Conservation (phyloP, 768 basidiomycete species). For the Tricholoma terreum region DNA sequence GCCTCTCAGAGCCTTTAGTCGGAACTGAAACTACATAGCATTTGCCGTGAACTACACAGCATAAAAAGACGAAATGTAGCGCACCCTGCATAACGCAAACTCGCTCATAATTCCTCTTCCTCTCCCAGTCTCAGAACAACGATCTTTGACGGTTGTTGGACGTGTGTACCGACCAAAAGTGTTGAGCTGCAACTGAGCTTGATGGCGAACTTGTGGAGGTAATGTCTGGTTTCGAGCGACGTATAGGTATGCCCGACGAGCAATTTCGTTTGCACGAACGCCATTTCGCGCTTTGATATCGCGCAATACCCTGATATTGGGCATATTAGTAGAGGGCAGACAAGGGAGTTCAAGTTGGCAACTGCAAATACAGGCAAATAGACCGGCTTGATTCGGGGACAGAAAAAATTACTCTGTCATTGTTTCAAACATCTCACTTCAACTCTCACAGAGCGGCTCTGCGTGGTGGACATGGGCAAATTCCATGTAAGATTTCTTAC, state of each 20-base stretch:
- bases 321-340: slow-evolving; percentile 23
- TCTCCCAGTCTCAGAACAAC: slow-evolving; percentile 81
- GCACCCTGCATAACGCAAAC: slow-evolving; percentile 81
- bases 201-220: slow-evolving; percentile 86
- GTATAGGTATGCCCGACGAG: slow-evolving; percentile 87
- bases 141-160: slow-evolving; percentile 85
- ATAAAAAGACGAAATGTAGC: slow-evolving; percentile 14
- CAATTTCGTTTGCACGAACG: slow-evolving; percentile 73
- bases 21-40: slow-evolving; percentile 75
- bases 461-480: slow-evolving; percentile 26
- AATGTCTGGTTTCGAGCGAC: slow-evolving; percentile 90
- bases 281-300: slow-evolving; percentile 76
- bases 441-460: neutral
- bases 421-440: neutral
- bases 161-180: slow-evolving; percentile 79
- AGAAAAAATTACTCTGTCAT: neutral
- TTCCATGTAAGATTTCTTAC: slow-evolving; percentile 11
- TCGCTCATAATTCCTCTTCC: slow-evolving; percentile 88
- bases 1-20: slow-evolving; percentile 75
- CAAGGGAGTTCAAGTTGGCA: neutral
- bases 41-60: neutral
- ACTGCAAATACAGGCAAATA: neutral
- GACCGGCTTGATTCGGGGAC: slow-evolving; percentile 33
- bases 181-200: slow-evolving; percentile 92
- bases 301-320: slow-evolving; percentile 56